Conservation (phyloP, 164 flowering plant genomes). For the Liquidambar formosana region DNA sequence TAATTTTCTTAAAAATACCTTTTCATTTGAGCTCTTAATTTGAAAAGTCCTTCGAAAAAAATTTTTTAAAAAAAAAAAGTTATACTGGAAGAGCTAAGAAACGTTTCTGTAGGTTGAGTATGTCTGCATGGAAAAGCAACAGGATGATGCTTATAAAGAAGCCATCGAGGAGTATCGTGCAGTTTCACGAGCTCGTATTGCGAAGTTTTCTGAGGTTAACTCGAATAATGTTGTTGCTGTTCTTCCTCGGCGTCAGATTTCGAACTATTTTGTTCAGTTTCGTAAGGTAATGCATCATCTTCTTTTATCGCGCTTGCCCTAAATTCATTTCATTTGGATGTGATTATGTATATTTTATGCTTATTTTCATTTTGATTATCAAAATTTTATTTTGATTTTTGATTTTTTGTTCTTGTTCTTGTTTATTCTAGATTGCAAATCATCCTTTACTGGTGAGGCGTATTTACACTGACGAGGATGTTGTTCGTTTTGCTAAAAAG, state of each 20-base stretch:
- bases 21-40: slow-evolving; percentile 8
- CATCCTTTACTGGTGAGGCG: slow-evolving; percentile 95
- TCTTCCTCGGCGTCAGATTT: slow-evolving; percentile 85
- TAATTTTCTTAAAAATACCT: not conserved
- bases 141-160: slow-evolving; percentile 79
- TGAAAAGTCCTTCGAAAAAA: too few relatives aligned
- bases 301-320: not conserved
- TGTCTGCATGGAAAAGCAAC: slow-evolving; percentile 69
- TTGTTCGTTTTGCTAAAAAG: slow-evolving; percentile 68
- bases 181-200: slow-evolving; percentile 62
- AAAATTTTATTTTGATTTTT: too few relatives aligned
- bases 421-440: slow-evolving; percentile 75
- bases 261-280: slow-evolving; percentile 86
- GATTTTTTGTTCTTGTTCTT: not conserved
- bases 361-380: not conserved
- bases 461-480: slow-evolving; percentile 74
- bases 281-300: slow-evolving; percentile 64
- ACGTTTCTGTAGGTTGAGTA: slow-evolving; percentile 65
- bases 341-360: not conserved
- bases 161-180: slow-evolving; percentile 92
- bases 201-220: slow-evolving; percentile 38
- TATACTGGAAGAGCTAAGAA: slow-evolving; percentile 11
- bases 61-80: too few relatives aligned
- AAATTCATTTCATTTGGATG: not conserved
- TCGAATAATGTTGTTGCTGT: slow-evolving; percentile 26